phyloP scores from a whole-genome alignment of 768 basidiomycete species.

The Hysterangium stoloniferum region DNA sequence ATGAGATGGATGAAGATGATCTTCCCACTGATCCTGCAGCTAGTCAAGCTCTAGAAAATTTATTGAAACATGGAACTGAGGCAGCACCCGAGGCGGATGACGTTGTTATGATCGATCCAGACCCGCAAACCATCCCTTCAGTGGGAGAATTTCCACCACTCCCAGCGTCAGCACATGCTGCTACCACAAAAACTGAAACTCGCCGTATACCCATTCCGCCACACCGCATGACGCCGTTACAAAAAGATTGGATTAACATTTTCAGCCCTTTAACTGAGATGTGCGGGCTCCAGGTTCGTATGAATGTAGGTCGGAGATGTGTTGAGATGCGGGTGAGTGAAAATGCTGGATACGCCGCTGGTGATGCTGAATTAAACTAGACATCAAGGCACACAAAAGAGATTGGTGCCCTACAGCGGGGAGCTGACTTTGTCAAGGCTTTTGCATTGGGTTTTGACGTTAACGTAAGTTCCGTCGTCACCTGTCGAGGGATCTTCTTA shows the following conservation, averaged over 20 bases:
- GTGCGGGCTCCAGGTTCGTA: conserved; percentile 88
- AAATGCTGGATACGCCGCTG: neutral
- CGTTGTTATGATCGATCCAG: conserved; percentile 52
- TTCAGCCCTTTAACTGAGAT: conserved; percentile 96
- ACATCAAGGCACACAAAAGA: conserved; percentile 95
- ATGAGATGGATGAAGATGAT: conserved; percentile 21
- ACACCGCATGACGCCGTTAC: conserved; percentile 94
- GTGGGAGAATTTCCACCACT: conserved; percentile 68
- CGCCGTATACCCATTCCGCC: conserved; percentile 88
- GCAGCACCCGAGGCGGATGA: conserved; percentile 39
- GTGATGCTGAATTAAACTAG: conserved; percentile 31
- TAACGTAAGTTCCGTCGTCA: conserved; percentile 46
- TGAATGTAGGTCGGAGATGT: conserved; percentile 85
- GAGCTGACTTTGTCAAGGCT: conserved; percentile 94
- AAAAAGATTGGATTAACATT: conserved; percentile 93
- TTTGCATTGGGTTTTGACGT: conserved; percentile 93
- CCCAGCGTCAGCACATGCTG: conserved; percentile 46
- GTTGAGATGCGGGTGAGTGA: conserved; percentile 85
- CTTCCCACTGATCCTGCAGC: conserved; percentile 12
- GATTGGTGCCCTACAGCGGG: conserved; percentile 88
- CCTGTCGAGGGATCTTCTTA: conserved; percentile 4
- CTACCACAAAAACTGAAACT: conserved; percentile 70
- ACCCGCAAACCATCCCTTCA: conserved; percentile 35
- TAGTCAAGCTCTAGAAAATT: conserved; percentile 15
- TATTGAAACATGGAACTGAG: conserved; percentile 3